Base-by-base conservation (phyloP, 2,329 filamentous ascomycete species). In the Talaromyces albobiverticillius region DNA sequence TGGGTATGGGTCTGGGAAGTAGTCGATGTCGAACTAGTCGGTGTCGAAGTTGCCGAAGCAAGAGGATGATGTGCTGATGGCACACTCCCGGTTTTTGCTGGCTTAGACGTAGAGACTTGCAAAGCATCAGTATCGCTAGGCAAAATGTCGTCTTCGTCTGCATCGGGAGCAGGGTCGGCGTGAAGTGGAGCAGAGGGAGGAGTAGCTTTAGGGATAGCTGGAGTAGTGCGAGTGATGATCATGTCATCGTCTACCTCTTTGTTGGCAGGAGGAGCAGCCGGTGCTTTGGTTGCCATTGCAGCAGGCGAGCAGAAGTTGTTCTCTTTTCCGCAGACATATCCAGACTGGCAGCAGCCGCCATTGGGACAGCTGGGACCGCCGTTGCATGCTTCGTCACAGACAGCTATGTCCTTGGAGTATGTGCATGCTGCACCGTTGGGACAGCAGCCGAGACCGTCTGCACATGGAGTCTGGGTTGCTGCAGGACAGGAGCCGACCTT, bases 231-330 rank as follows among this genome's bases (percentile, higher is more conserved):
- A 14, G 25, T 31, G n/a, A 32, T 29, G 25, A 4, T 29, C 25
- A 3, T n/a, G 32, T 6, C n/a, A n/a, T 36, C 32, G 14, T 36
- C 32, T 36, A 36, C n/a, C 32, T 36, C 32, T 16, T 42, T 42
- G 13, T 41, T 29, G 4, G 18, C 20, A 1, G 48, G 38, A 32
- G 29, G 22, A 34, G 40, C 16, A 9, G 49, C 32, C 2, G 49
- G 13, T 3, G 49, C 32, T 8, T 1, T 3, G 9, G n/a, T 36
- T n/a, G 14, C 14, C n/a, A 8, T 50, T 22, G 47, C 10, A 38
- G 34, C 42, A 36, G 53, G 53, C 25, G 53, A 51, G 50, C 54
- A 56, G 40, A 53, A 53, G 46, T 56, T 34, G 22, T 56, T 53
- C 36, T 49, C 41, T 0, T 32, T 36, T 16, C 54, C 54, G 29